Base-by-base conservation (phyloP, 768 basidiomycete genomes). In the Pisolithus marmoratus region DNA sequence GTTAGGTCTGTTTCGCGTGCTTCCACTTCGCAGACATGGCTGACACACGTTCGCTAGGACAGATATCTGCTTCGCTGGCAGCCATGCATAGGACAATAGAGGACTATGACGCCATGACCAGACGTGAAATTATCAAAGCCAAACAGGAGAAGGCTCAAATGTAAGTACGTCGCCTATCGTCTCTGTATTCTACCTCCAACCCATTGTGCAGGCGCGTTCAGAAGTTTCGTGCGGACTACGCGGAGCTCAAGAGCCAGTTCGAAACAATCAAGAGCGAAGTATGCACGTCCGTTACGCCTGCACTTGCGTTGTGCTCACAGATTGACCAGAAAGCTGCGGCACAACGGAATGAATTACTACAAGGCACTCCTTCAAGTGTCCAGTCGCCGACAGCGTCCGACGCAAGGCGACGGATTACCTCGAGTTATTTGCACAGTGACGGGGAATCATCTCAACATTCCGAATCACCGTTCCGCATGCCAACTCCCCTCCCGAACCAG, bases 121-220 rank as follows among this genome's bases (percentile, higher is more conserved):
- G 87, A 72, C 79, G 94, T 55, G 96, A 99, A 70, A 92, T 96
- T 63, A 94, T 98, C 48, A 92, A 90, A 60, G 84, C 90, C 42
- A 98, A 96, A 72, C 86, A 94, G 69, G 95, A 97, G 72, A 98
- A 98, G 72, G 96, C 94, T 0, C 79, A 88, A 64, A 86, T 88
- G 90, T 94, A 60, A 60, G 82, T 70, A 38, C 38, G 14, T 44
- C 7, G 36, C 11, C 48, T 48, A 24, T 52, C 17, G 42, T 49
- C 3, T 41, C 20, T 41, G 31, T 27, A 22, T 22, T 34, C n/a
- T 24, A 41, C 31, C 31, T 40, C 55, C 55, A 23, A 1, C 38
- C 26, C 46, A 12, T n/a, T n/a, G 12, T 15, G 23, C 61, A 96
- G 94, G 77, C 90, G 95, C 22, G 89, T 95, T 2, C 88, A 90